Evolutionary conservation across 352 stramenopile genomes (phyloP).

Genomic region (Blastocystis sp.): DNA sequence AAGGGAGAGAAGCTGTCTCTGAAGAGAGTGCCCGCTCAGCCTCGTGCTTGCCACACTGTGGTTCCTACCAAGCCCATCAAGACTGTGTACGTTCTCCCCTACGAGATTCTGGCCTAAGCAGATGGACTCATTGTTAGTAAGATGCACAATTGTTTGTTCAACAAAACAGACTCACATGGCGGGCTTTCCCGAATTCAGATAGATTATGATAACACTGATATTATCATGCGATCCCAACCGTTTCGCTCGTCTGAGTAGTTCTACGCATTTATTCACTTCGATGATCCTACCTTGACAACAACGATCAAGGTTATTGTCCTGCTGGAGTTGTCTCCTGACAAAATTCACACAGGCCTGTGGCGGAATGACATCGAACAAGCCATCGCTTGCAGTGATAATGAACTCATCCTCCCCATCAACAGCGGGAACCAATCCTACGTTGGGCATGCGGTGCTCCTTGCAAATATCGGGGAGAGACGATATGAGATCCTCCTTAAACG

Average conservation of each 20-base stretch:
- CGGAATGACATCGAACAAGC: constrained; percentile 77
- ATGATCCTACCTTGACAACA: constrained; percentile 64
- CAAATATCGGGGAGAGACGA: constrained; percentile 67
- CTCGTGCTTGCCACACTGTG: constrained; percentile 59
- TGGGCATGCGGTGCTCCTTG: constrained; percentile 61
- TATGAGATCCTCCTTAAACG: constrained; percentile 51
- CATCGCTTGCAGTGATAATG: constrained; percentile 76
- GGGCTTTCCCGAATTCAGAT: constrained; percentile 51
- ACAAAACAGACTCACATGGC: background rate
- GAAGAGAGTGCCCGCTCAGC: constrained; percentile 83
- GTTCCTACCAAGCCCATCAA: constrained; percentile 55
- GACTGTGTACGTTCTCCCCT: constrained; percentile 55
- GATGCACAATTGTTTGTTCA: constrained; percentile 45
- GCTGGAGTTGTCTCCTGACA: constrained; percentile 72
- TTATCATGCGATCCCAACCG: constrained; percentile 79
- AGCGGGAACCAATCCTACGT: background rate
- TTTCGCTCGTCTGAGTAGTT: constrained; percentile 74
- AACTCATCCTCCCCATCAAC: constrained; percentile 72
- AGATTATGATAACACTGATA: constrained; percentile 74
- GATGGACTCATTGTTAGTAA: constrained; percentile 36
- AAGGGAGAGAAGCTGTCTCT: constrained; percentile 72
- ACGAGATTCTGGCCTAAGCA: constrained; percentile 56
- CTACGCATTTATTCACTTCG: constrained; percentile 42
- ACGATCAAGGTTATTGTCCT: constrained; percentile 75
- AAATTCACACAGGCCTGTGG: constrained; percentile 80